These are phyloP conservation scores for Physaria fendleri DNA, from an alignment of 345 rosid genomes.

Conservation along the genomic window DNA sequence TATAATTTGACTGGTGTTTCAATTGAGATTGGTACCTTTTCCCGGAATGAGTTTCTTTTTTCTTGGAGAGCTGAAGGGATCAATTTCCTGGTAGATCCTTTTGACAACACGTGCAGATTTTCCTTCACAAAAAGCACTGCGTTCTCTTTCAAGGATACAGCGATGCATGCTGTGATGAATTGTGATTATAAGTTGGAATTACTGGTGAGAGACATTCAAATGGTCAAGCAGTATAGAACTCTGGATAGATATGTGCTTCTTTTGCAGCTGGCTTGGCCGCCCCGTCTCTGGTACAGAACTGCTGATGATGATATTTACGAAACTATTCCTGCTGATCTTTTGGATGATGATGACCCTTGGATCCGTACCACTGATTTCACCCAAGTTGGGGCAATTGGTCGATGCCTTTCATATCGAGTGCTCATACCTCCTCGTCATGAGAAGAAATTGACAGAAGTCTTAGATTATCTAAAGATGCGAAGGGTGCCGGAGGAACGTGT, in stretches of 20 bases:
- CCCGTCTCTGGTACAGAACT: conserved; percentile 71
- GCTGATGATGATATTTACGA: conserved; percentile 68
- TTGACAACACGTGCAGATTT: conserved; percentile 66
- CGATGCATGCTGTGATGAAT: conserved; percentile 49
- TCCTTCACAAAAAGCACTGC: conserved; percentile 59
- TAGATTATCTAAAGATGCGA: conserved; percentile 41
- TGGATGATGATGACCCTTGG: conserved; percentile 99
- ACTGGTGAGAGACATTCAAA: conserved; percentile 60
- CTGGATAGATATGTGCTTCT: conserved; percentile 38
- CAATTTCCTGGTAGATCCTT: conserved; percentile 77
- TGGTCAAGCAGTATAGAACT: conserved; percentile 41
- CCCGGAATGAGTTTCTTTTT: conserved; percentile 46
- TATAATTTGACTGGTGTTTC: conserved; percentile 46
- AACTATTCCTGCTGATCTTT: conserved; percentile 47
- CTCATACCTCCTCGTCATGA: conserved; percentile 54
- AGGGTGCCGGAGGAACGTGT: conserved; percentile 46
- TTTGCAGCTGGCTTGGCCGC: conserved; percentile 70
- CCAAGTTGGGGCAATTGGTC: conserved; percentile 62
- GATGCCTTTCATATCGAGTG: conserved; percentile 55
- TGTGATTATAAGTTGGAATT: conserved; percentile 84
- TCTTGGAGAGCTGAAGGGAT: conserved; percentile 60
- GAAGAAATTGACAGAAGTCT: conserved; percentile 41
- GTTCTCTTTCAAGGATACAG: conserved; percentile 52
- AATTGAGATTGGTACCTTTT: conserved; percentile 60
- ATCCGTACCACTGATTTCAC: conserved; percentile 85